A percentile compares a stretch with the other conserved stretches of the same genome.
phyloP scores from a whole-genome alignment of 2,329 filamentous ascomycete species.

The Pezicula neosporulosa region DNA sequence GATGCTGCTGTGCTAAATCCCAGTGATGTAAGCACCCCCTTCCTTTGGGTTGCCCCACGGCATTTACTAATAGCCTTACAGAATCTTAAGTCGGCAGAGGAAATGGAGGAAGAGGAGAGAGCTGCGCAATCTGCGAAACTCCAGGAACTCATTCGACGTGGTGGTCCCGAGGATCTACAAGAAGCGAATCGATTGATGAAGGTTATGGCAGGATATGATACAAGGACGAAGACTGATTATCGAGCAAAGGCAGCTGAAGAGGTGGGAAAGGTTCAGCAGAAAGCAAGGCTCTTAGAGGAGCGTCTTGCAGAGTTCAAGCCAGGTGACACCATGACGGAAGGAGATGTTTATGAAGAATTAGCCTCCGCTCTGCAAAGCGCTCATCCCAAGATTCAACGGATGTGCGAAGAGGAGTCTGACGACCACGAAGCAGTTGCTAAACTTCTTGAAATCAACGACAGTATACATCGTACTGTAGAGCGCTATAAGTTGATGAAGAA shows the following conservation, averaged over 20 bases:
- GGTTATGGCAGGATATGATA: constrained; percentile 97
- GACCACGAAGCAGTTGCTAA: constrained; percentile 95
- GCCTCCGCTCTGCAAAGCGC: constrained; percentile 86
- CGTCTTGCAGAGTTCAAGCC: constrained; percentile 80
- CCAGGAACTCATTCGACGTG: constrained; percentile 90
- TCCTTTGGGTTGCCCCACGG: neutral
- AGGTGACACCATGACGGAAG: constrained; percentile 72
- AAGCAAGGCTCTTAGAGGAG: constrained; percentile 88
- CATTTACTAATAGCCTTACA: constrained; percentile 36
- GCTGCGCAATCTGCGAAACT: constrained; percentile 97
- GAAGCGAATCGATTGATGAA: constrained; percentile 99
- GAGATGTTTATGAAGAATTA: constrained; percentile 76
- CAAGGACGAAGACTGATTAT: constrained; percentile 93
- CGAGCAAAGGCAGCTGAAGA: constrained; percentile 96
- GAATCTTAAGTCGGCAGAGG: constrained; percentile 94
- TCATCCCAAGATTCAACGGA: constrained; percentile 98
- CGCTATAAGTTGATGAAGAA: constrained; percentile 95
- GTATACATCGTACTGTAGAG: constrained; percentile 95
- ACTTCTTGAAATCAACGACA: constrained; percentile 95
- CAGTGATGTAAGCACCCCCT: constrained; percentile 70
- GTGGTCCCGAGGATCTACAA: constrained; percentile 87
- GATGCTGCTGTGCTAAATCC: constrained; percentile 96
- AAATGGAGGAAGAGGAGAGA: constrained; percentile 96
- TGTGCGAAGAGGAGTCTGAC: constrained; percentile 98
- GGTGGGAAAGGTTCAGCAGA: constrained; percentile 91